Evolutionary conservation across 306 rosid genomes (phyloP), one percentile per base, ranked within the genome.

Genomic region (Dryas alaskensis): DNA sequence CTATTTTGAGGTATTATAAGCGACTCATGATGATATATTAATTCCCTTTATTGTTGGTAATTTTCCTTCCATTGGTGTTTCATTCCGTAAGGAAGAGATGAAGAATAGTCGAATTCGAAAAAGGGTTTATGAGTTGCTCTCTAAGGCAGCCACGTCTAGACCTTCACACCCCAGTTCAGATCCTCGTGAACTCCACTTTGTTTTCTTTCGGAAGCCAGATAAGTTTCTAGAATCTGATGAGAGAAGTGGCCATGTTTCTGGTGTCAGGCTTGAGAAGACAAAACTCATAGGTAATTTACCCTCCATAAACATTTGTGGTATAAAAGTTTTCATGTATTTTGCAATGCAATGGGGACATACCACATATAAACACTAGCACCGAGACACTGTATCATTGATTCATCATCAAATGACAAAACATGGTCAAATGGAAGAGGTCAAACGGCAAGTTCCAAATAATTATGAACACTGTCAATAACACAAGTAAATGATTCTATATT

Each of bases 51-150:
- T 8, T 13, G 8, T 17, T 40, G 7, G 6, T 67, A 54, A 47
- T 71, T 61, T 73, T 50, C 44, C 77, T 70, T 81, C 60, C 44
- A 39, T 72, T 79, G 48, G 16, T 75, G 61, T 83, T 74, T 72
- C 84, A 60, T 75, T 86, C 80, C 81, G 82, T 74, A 89, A 94
- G 98, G 95, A 89, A 88, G 98, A 92, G 85, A 74, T 94, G 83
- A 94, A 87, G 84, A 86, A 83, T 78, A 88, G 17, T 80, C 84
- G 95, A 73, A 94, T 94, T 75, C 90, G 76, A 51, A 87, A 89
- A 80, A 87, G 96, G 83, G 89, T 94, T 78, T 80, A 84, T 82
- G 97, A 92, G 77, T 83, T 94, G 83, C 89, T 94, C 55, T 86
- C 90, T 70, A 92, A 92, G 87, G 95, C 92, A 70, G 92, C 89